Conservation (phyloP, 257 asterid species). For the Phtheirospermum japonicum region DNA sequence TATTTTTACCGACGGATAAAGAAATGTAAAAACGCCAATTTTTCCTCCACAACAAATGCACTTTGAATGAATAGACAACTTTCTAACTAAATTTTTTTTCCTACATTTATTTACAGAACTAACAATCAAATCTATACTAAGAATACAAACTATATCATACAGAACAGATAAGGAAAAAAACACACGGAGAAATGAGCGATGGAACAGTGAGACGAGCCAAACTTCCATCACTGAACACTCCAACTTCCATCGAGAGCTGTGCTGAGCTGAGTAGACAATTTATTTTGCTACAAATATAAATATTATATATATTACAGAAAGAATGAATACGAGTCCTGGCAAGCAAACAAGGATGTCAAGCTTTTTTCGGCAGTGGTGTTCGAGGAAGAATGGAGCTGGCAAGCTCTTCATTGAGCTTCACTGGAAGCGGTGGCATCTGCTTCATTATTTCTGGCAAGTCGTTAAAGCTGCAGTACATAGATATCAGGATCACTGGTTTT, state of each 20-base stretch:
- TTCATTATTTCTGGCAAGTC: slow-evolving; percentile 71
- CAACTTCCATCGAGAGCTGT: slow-evolving; percentile 28
- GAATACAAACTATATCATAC: slow-evolving; percentile 20
- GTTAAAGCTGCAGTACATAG: slow-evolving; percentile 44
- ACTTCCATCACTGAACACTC: slow-evolving; percentile 20
- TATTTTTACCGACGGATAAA: too few species aligned
- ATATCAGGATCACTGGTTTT: slow-evolving; percentile 16
- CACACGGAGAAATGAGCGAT: too few species aligned
- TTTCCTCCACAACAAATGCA: background rate
- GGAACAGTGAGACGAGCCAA: slow-evolving; percentile 9
- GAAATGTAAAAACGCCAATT: too few species aligned
- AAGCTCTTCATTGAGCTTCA: slow-evolving; percentile 67
- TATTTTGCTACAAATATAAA: slow-evolving; percentile 31
- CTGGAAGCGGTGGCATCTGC: slow-evolving; percentile 85
- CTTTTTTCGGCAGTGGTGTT: slow-evolving; percentile 35
- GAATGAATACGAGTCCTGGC: slow-evolving; percentile 16
- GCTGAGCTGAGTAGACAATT: slow-evolving; percentile 26
- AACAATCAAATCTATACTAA: slow-evolving; percentile 24
- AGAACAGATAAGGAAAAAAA: background rate
- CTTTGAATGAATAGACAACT: slow-evolving; percentile 17
- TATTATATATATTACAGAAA: slow-evolving; percentile 7
- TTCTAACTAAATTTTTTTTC: background rate
- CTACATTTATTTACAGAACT: slow-evolving; percentile 29
- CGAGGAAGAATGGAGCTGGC: slow-evolving; percentile 56
- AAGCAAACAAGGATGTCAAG: slow-evolving; percentile 30